Evolutionary conservation across 306 rosid species (phyloP).

Genomic region (Pyrus communis): DNA sequence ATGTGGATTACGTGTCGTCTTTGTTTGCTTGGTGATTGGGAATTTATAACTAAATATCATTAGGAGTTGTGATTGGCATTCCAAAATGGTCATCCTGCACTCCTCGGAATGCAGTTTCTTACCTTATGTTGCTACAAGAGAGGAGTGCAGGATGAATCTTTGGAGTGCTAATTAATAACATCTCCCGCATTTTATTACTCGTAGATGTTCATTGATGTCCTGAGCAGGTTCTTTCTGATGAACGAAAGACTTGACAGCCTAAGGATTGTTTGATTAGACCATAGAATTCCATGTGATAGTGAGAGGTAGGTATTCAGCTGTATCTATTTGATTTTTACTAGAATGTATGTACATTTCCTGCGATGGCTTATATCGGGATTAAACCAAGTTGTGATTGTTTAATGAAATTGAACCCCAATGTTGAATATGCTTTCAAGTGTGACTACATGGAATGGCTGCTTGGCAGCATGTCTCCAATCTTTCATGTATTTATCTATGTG

Average conservation of each 20-base stretch:
- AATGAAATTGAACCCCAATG: conserved; percentile 9
- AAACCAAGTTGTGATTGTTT: conserved; percentile 1
- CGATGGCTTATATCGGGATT: conserved; percentile 3
- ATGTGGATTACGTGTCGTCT: conserved; percentile 39
- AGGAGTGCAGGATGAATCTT: neutral
- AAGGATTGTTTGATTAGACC: conserved; percentile 13
- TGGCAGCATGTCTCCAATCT: neutral
- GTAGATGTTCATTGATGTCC: conserved; percentile 19
- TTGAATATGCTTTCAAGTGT: neutral
- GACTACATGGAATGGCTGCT: neutral
- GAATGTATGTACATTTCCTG: neutral
- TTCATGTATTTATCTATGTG: neutral
- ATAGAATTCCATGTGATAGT: neutral
- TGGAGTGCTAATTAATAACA: neutral
- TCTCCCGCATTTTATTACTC: conserved; percentile 13
- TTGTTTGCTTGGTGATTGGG: conserved; percentile 28
- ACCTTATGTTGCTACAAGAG: neutral
- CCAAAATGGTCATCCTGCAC: neutral
- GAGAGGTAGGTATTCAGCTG: neutral
- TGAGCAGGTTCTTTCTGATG: conserved; percentile 1
- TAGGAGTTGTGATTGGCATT: neutral
- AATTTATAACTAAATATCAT: conserved; percentile 9
- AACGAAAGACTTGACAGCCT: neutral
- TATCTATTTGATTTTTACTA: neutral
- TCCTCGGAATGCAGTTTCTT: neutral